These are phyloP conservation scores for Erodium texanum DNA, from an alignment of 441 rosid species.

Conservation along the genomic window DNA sequence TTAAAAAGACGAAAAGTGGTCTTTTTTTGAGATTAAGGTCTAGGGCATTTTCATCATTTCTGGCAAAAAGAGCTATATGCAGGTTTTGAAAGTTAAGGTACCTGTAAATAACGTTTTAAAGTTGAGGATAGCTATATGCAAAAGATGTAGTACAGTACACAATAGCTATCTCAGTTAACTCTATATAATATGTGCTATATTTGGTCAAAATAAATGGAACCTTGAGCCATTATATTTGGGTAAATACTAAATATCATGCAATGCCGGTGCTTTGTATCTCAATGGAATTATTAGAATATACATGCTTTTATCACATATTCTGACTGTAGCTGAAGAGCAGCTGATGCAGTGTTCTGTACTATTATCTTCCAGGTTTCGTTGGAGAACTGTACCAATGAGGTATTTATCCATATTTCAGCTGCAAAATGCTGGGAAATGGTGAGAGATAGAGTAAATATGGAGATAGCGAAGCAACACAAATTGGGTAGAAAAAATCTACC, in stretches of 20 bases:
- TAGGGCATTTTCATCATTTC: too few relatives aligned
- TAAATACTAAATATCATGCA: not conserved
- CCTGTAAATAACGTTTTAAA: too few relatives aligned
- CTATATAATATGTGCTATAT: not conserved
- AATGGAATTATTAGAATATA: not conserved
- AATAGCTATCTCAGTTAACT: too few relatives aligned
- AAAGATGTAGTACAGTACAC: too few relatives aligned
- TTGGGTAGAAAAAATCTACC: conserved; percentile 69
- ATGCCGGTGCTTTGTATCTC: not conserved
- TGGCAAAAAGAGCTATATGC: too few relatives aligned
- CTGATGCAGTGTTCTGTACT: not conserved
- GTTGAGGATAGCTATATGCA: too few relatives aligned
- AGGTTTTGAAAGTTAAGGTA: too few relatives aligned
- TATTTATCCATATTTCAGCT: conserved; percentile 76
- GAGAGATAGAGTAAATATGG: conserved; percentile 84
- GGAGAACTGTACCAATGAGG: conserved; percentile 72
- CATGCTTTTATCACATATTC: not conserved
- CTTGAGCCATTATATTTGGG: not conserved
- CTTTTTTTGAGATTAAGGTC: too few relatives aligned
- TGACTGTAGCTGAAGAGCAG: not conserved
- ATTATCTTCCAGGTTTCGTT: conserved; percentile 54
- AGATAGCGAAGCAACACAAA: conserved; percentile 78
- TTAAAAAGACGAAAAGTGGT: too few relatives aligned
- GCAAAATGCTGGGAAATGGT: conserved; percentile 99
- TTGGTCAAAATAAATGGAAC: too few relatives aligned